Conservation (phyloP, 2,329 filamentous ascomycete genomes). For the Aphanocladium album region DNA sequence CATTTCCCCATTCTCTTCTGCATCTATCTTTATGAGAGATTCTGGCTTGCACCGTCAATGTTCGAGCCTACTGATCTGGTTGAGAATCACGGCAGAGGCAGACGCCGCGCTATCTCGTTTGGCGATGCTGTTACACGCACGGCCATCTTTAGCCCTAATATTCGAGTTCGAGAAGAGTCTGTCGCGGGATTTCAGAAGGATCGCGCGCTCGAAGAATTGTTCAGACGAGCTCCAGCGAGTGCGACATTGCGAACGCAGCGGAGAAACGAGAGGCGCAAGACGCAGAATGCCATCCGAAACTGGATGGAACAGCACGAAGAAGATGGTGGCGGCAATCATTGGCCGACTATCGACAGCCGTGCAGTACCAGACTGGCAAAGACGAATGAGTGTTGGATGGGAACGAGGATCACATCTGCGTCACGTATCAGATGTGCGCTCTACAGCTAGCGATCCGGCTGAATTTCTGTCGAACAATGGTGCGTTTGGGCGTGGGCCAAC, state of each 20-base stretch:
- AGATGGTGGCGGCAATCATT: constrained; percentile 42
- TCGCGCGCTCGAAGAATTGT: constrained; percentile 84
- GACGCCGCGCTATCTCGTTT: constrained; percentile 50
- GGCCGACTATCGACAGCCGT: constrained; percentile 44
- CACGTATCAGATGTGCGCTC: constrained; percentile 54
- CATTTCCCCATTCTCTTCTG: constrained; percentile 83
- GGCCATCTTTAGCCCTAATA: constrained; percentile 67
- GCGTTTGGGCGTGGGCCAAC: constrained; percentile 20
- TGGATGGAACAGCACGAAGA: constrained; percentile 79
- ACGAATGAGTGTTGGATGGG: constrained; percentile 48
- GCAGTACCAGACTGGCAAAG: constrained; percentile 43
- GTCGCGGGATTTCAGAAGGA: constrained; percentile 87
- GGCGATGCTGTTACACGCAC: constrained; percentile 50
- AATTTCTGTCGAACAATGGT: constrained; percentile 52
- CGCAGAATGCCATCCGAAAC: constrained; percentile 74
- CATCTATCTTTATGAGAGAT: constrained; percentile 83
- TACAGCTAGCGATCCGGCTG: constrained; percentile 58
- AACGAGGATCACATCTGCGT: constrained; percentile 42
- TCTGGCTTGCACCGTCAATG: constrained; percentile 67
- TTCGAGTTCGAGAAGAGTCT: constrained; percentile 76
- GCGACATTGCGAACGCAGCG: constrained; percentile 55
- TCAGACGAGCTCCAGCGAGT: constrained; percentile 66
- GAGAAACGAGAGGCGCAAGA: constrained; percentile 63
- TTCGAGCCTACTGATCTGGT: constrained; percentile 83
- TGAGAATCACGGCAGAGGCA: constrained; percentile 58